phyloP scores from a whole-genome alignment of 2,329 filamentous ascomycete genomes.

The Stachybotrys elegans region DNA sequence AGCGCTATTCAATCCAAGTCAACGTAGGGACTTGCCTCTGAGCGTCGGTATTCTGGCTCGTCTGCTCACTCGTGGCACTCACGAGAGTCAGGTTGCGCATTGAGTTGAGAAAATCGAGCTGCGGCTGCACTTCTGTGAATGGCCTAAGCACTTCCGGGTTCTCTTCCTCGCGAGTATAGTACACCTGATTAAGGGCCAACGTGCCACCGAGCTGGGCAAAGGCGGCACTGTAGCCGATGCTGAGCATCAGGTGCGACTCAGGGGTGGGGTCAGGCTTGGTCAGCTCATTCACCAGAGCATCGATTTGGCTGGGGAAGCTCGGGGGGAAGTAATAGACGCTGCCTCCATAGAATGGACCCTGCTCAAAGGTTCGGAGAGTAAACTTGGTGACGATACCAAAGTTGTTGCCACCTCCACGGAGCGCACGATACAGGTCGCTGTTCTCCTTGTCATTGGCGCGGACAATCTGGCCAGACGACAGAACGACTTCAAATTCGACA shows the following conservation, averaged over 20 bases:
- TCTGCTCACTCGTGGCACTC: neutral
- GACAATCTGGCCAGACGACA: slow-evolving; percentile 29
- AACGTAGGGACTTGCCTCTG: neutral
- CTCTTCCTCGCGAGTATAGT: neutral
- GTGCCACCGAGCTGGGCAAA: neutral
- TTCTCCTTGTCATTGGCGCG: slow-evolving; percentile 25
- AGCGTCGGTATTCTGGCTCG: neutral
- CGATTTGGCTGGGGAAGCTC: neutral
- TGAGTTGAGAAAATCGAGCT: neutral
- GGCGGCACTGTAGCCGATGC: neutral
- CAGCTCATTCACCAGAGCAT: neutral
- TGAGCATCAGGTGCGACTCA: neutral
- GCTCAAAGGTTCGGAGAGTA: neutral
- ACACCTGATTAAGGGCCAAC: neutral
- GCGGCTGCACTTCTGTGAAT: neutral
- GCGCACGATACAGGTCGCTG: slow-evolving; percentile 21
- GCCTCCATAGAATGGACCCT: neutral
- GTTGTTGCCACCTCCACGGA: neutral
- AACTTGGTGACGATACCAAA: neutral
- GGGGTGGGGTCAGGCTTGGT: neutral
- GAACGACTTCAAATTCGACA: slow-evolving; percentile 31
- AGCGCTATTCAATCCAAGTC: neutral
- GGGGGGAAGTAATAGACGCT: neutral
- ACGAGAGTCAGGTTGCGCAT: neutral
- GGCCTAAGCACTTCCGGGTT: neutral